A percentile compares a stretch with the other conserved stretches of the same genome.
Evolutionary conservation across 2,329 filamentous ascomycete species (phyloP).

Genomic region (Cladosporium sp.): DNA sequence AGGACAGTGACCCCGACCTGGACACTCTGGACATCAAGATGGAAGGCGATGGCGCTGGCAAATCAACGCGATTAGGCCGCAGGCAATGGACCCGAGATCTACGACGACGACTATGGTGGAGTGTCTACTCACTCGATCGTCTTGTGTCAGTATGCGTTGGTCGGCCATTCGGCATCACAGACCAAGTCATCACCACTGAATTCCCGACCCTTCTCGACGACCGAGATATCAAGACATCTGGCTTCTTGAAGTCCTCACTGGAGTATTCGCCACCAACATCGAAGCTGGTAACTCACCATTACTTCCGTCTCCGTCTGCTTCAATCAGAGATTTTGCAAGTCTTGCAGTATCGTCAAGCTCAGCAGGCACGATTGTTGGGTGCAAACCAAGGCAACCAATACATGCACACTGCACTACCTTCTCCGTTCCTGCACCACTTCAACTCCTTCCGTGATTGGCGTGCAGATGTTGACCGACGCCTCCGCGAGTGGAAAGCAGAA

Average conservation of each 20-base stretch:
- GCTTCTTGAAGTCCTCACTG: slow-evolving; percentile 63
- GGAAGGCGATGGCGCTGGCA: slow-evolving; percentile 23
- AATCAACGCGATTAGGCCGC: slow-evolving; percentile 58
- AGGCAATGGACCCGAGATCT: slow-evolving; percentile 85
- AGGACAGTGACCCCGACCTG: slow-evolving; percentile 68
- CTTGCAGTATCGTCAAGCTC: slow-evolving; percentile 85
- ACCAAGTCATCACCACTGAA: slow-evolving; percentile 93
- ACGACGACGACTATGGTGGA: slow-evolving; percentile 90
- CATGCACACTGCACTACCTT: slow-evolving; percentile 76
- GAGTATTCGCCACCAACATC: slow-evolving; percentile 66
- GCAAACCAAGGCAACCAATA: slow-evolving; percentile 67
- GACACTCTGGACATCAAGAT: slow-evolving; percentile 43
- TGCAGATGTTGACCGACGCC: slow-evolving; percentile 76
- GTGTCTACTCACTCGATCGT: slow-evolving; percentile 91
- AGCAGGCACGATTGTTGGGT: slow-evolving; percentile 68
- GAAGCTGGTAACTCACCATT: slow-evolving; percentile 88
- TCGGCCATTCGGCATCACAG: slow-evolving; percentile 89
- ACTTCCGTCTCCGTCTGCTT: slow-evolving; percentile 81
- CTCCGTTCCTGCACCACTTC: slow-evolving; percentile 80
- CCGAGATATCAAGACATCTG: slow-evolving; percentile 76
- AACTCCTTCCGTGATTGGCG: slow-evolving; percentile 87
- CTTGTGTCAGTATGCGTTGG: slow-evolving; percentile 93
- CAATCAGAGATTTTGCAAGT: slow-evolving; percentile 97
- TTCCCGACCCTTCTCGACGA: slow-evolving; percentile 90
- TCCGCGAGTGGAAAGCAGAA: slow-evolving; percentile 83